A percentile compares a stretch with the other conserved stretches of the same genome.
These are phyloP conservation scores for Populus davidiana DNA, from an alignment of 345 rosid species.

Conservation along the genomic window DNA sequence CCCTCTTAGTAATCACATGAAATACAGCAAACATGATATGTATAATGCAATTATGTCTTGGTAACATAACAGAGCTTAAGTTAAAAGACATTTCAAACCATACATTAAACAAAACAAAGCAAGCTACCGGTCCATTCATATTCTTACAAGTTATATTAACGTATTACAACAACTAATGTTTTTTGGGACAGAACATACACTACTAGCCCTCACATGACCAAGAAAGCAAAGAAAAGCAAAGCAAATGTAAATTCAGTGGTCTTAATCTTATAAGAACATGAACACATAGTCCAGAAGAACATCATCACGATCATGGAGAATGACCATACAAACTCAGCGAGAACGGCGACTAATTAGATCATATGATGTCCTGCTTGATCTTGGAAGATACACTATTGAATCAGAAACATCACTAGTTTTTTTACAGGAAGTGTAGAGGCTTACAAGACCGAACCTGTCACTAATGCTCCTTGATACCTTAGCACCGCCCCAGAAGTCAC, in stretches of 20 bases:
- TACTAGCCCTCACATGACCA: background rate
- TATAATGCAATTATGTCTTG: background rate
- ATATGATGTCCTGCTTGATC: slow-evolving; percentile 39
- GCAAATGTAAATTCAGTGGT: background rate
- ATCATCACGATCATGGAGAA: background rate
- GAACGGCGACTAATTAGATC: slow-evolving; percentile 32
- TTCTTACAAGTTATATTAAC: slow-evolving; percentile 4
- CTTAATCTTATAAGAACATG: background rate
- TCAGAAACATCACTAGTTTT: slow-evolving; percentile 61
- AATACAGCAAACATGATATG: slow-evolving; percentile 18
- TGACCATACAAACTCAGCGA: slow-evolving; percentile 10
- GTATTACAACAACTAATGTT: slow-evolving; percentile 2
- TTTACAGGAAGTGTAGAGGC: slow-evolving; percentile 65
- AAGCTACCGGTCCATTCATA: background rate
- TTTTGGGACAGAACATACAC: background rate
- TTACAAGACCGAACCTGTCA: slow-evolving; percentile 56
- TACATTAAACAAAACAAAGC: slow-evolving; percentile 3
- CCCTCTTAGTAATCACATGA: slow-evolving; percentile 35
- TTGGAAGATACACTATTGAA: slow-evolving; percentile 62
- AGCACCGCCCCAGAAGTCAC: slow-evolving; percentile 18
- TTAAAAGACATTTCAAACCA: background rate
- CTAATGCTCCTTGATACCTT: slow-evolving; percentile 36
- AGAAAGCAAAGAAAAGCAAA: background rate
- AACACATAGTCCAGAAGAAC: background rate
- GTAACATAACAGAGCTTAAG: background rate